Evolutionary conservation across 495 filamentous ascomycete species (phyloP).

Genomic region (Cladorrhinum samala): DNA sequence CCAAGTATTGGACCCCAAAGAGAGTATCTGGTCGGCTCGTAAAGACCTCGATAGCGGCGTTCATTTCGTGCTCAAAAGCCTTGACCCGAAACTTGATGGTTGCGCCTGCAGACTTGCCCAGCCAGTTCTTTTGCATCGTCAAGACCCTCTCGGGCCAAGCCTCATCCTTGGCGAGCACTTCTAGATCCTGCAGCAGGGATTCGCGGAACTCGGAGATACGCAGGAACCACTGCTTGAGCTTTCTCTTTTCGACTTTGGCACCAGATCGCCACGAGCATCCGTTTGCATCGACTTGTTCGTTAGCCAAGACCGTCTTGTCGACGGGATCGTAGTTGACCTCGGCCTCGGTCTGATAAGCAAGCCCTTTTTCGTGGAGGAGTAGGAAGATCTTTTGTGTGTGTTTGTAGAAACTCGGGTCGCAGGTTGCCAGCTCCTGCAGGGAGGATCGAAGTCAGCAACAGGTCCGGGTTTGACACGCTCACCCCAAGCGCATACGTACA

Average conservation of each 20-base stretch:
- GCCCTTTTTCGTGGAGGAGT: slow-evolving; percentile 58
- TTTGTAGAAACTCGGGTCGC: slow-evolving; percentile 76
- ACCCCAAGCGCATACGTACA: slow-evolving; percentile 43
- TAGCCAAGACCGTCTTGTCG: slow-evolving; percentile 82
- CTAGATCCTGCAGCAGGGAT: slow-evolving; percentile 64
- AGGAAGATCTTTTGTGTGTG: slow-evolving; percentile 85
- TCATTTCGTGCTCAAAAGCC: slow-evolving; percentile 28
- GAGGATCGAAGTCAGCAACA: slow-evolving; percentile 2
- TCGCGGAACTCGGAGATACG: slow-evolving; percentile 74
- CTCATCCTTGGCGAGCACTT: slow-evolving; percentile 52
- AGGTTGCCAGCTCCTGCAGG: slow-evolving; percentile 72
- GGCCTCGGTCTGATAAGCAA: slow-evolving; percentile 75
- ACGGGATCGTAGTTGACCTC: slow-evolving; percentile 87
- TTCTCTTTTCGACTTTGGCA: slow-evolving; percentile 72
- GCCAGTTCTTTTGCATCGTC: slow-evolving; percentile 83
- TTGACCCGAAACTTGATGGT: slow-evolving; percentile 62
- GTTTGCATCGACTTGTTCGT: slow-evolving; percentile 82
- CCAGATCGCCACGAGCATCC: slow-evolving; percentile 85
- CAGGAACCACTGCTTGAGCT: slow-evolving; percentile 86
- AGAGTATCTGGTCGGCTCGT: slow-evolving; percentile 82
- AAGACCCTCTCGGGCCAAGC: slow-evolving; percentile 77
- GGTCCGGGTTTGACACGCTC: not conserved
- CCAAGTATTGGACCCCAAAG: slow-evolving; percentile 77
- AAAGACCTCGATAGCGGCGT: slow-evolving; percentile 60
- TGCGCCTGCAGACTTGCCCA: slow-evolving; percentile 70